Base-by-base conservation (phyloP, 345 rosid species). In the Ceriops decandra region DNA sequence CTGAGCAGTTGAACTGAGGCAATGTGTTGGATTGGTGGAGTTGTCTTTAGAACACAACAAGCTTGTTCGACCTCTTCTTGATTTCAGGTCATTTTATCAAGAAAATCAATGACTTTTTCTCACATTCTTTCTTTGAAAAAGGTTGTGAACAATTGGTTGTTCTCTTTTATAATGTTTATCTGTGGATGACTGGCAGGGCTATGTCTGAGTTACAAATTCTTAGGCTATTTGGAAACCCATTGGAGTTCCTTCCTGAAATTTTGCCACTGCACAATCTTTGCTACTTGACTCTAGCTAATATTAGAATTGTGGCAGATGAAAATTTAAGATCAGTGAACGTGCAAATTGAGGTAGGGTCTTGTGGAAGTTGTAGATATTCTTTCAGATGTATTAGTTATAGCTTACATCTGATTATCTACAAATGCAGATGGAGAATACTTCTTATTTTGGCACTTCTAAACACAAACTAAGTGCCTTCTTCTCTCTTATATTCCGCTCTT, bases 401-500 rank as follows among this genome's bases (percentile, higher is more conserved):
- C 15, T 67, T 51, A 26, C n/a, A 21, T 64, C 63, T 46, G 21
- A 5, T n/a, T 69, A 59, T 60, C 42, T 71, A 68, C 78, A 67
- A 74, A 74, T 68, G 81, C 86, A 95, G 99, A 84, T 80, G 82
- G 99, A 92, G 74, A 95, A 90, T 80, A 88, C 75, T 63, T 95
- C 98, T 74, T 95, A 95, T 77, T 95, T 95, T 77, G 97, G 88
- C 33, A 86, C 98, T 73, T 90, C 99, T 72, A 83, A 85, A 69
- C 96, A 95, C 87, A 95, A 92, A 82, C 83, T 95, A 24, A 95
- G 99, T 79, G 97, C 98, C 64, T 95, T 95, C 85, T 95, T 90
- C 85, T 87, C 99, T 76, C 97, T 95, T 64, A 84, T 95, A 82
- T 95, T 95, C 76, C 97, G 98, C 64, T 95, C 88, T 81, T 95